phyloP scores from a whole-genome alignment of 306 rosid species.

The Oemleria cerasiformis region DNA sequence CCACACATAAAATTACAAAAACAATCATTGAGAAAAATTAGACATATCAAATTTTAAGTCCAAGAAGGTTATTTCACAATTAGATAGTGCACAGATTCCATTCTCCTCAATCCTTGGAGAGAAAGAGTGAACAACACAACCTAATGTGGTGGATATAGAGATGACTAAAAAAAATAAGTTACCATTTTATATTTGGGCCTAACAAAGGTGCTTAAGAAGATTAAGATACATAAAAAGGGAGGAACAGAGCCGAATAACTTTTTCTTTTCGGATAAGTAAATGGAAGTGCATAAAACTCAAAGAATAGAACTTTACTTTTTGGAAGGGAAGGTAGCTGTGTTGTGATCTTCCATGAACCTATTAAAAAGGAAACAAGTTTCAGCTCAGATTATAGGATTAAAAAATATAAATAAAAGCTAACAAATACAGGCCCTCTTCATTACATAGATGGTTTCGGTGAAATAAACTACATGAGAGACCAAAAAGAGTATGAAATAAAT shows the following conservation, averaged over 20 bases:
- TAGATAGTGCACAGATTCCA: background rate
- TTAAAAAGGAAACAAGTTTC: conserved; percentile 11
- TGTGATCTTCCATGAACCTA: conserved; percentile 99
- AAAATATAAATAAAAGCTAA: background rate
- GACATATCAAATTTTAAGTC: background rate
- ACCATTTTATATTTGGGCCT: background rate
- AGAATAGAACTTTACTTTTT: conserved; percentile 62
- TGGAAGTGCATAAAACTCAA: background rate
- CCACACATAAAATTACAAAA: background rate
- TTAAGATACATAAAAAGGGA: background rate
- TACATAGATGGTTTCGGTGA: background rate
- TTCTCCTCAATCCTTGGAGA: background rate
- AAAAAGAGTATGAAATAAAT: background rate
- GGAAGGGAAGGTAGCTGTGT: conserved; percentile 95
- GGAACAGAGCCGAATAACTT: conserved; percentile 11
- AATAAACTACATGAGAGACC: background rate
- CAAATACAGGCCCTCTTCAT: background rate
- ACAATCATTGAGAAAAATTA: background rate
- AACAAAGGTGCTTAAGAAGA: background rate
- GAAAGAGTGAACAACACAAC: background rate
- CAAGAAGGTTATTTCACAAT: background rate
- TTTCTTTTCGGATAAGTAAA: background rate
- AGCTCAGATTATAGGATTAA: background rate
- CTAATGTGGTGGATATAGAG: background rate
- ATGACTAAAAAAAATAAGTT: background rate